phyloP scores from a whole-genome alignment of 2,329 filamentous ascomycete species.

The Beauveria sp. region DNA sequence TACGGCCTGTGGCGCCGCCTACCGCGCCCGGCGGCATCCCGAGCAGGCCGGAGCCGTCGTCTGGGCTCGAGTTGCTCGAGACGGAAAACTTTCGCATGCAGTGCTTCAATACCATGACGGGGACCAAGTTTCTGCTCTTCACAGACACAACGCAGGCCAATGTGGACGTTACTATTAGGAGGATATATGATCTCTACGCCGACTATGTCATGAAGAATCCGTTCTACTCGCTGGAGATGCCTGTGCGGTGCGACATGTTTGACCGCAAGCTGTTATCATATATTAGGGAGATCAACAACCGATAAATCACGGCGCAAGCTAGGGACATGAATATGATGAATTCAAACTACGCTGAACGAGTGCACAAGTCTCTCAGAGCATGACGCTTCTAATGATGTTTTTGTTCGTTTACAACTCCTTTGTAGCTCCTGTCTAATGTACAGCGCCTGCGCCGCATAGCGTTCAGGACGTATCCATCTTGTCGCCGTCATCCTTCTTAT shows the following conservation, averaged over 20 bases:
- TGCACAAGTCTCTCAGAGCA: neutral
- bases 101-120: constrained; percentile 91
- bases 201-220: constrained; percentile 99
- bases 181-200: constrained; percentile 88
- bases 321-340: constrained; percentile 2
- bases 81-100: constrained; percentile 90
- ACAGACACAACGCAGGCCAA: constrained; percentile 84
- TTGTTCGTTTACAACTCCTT: neutral
- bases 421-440: constrained; percentile 26
- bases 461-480: constrained; percentile 84
- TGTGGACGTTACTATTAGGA: constrained; percentile 73
- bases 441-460: constrained; percentile 35
- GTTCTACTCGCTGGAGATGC: constrained; percentile 98
- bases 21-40: constrained; percentile 32
- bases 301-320: constrained; percentile 23
- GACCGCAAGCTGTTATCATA: constrained; percentile 78
- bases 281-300: constrained; percentile 64
- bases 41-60: constrained; percentile 53
- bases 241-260: constrained; percentile 89
- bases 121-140: constrained; percentile 92
- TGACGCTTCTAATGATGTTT: neutral
- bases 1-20: constrained; percentile 30
- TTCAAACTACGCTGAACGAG: neutral
- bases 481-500: constrained; percentile 48
- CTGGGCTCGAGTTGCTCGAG: constrained; percentile 87